Base-by-base conservation (phyloP, 352 stramenopile species). In the Phytophthora idaei region DNA sequence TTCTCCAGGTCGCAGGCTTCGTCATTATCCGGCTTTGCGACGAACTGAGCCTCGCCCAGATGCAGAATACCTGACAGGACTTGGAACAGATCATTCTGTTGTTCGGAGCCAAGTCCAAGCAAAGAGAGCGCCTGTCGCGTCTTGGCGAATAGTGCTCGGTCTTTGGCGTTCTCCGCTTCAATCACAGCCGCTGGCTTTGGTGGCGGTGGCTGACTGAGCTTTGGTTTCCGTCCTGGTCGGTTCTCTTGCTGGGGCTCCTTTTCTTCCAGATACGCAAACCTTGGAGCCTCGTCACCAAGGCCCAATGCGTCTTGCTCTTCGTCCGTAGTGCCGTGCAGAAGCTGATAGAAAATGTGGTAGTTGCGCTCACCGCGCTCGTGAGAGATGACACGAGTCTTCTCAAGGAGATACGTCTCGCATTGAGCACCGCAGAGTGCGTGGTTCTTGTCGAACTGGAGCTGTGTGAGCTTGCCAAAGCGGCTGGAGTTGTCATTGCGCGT, bases 261-360 rank as follows among this genome's bases (percentile, higher is more conserved):
- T 56, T 74, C 72, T 64, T 72, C 69, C 8, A 93, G 57, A 53
- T 95, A 96, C 8, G 65, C 47, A 48, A 82, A 90, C 42, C 46
- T 71, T n/a, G 66, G 54, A 17, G 61, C 57, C 1, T 62, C 62
- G 15, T 69, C 66, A 5, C 75, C 70, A 17, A 93, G 70, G 7
- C 76, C 74, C 41, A 82, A 74, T 10, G 69, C 52, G 39, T 81
- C 61, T 64, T 87, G 64, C 44, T 82, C 76, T 58, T 73, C 50
- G 9, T 52, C 65, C 52, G 74, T 76, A 45, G 72, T 72, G 69
- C 78, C 81, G 17, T 85, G 71, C 29, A 90, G 50, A 10, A 98
- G 74, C 64, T 98, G 87, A 72, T 98, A 98, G 74, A 98, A 98
- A 79, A 99, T 98, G 73, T 98, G 95, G 73, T 98, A 98, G 70